Evolutionary conservation across 1,284 basidiomycete genomes (phyloP).

Genomic region (Ceratobasidium sp.): DNA sequence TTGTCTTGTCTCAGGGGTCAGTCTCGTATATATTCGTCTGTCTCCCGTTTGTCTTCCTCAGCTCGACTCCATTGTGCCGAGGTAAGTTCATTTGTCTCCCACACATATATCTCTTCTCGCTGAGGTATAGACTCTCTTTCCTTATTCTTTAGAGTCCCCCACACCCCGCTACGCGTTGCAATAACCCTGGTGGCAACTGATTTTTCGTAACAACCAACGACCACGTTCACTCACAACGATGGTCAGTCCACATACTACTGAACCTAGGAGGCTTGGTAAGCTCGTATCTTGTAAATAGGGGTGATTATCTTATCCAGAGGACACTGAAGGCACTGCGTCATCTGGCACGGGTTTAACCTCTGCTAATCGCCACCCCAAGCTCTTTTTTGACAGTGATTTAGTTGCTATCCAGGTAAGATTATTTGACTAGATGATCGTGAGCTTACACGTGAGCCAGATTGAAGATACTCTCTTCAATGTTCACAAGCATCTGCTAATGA

Average conservation of each 20-base stretch:
- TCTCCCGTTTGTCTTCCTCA: no score
- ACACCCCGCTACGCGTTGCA: neutral
- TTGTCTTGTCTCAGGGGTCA: no score
- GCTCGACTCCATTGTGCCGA: no score
- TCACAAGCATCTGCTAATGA: slow-evolving; percentile 48
- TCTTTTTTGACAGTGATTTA: slow-evolving; percentile 1
- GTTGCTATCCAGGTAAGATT: slow-evolving; percentile 1
- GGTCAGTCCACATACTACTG: neutral
- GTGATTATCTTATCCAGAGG: neutral
- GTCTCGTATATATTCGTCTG: no score
- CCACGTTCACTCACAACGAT: neutral
- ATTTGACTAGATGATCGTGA: neutral
- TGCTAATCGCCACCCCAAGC: neutral
- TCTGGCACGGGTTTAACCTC: neutral
- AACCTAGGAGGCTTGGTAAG: neutral
- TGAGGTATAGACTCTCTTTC: no score
- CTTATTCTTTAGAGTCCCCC: neutral
- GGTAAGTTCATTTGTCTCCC: no score
- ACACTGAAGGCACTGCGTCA: neutral
- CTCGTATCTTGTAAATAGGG: neutral
- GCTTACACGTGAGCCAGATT: slow-evolving; percentile 51
- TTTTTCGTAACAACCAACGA: neutral
- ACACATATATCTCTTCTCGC: no score
- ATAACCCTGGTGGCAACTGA: neutral
- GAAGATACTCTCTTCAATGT: slow-evolving; percentile 56